These are phyloP conservation scores for Rhododendron simsii DNA, from an alignment of 148 eudicot genomes.

Conservation along the genomic window DNA sequence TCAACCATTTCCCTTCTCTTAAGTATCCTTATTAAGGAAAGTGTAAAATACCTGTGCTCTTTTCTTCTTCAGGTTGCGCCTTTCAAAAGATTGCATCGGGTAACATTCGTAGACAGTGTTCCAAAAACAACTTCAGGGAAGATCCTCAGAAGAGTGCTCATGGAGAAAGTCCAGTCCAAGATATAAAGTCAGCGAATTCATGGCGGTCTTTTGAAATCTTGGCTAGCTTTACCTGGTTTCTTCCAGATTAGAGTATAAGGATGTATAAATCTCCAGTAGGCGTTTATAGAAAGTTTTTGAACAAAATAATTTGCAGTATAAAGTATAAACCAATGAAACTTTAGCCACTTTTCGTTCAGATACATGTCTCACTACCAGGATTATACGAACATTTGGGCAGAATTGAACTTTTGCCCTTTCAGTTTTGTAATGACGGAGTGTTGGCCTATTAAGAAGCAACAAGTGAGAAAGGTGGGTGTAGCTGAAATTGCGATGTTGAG, in stretches of 20 bases:
- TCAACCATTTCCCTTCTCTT: neutral
- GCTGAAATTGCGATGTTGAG: too few relatives aligned
- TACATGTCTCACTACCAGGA: too few relatives aligned
- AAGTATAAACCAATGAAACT: too few relatives aligned
- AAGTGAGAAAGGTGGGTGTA: too few relatives aligned
- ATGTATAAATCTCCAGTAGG: neutral
- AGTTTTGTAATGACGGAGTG: neutral
- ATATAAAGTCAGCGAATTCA: constrained; percentile 15
- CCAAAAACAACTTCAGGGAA: constrained; percentile 66
- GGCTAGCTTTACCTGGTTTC: neutral
- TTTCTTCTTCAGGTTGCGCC: constrained; percentile 55
- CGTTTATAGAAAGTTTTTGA: too few relatives aligned
- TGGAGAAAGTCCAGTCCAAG: constrained; percentile 39
- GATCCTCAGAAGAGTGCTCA: constrained; percentile 57
- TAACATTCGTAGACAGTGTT: constrained; percentile 36
- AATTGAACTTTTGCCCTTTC: neutral
- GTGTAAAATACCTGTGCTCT: neutral
- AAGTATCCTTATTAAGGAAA: neutral
- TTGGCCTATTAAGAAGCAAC: too few relatives aligned
- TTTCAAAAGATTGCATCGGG: constrained; percentile 55
- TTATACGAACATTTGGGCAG: neutral
- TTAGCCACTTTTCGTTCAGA: too few relatives aligned
- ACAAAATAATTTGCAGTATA: neutral
- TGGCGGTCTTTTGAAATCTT: neutral
- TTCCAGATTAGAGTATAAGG: neutral